phyloP scores from a whole-genome alignment of 192 early-diverging fungal genomes.

The Bifiguratus adelaidae region DNA sequence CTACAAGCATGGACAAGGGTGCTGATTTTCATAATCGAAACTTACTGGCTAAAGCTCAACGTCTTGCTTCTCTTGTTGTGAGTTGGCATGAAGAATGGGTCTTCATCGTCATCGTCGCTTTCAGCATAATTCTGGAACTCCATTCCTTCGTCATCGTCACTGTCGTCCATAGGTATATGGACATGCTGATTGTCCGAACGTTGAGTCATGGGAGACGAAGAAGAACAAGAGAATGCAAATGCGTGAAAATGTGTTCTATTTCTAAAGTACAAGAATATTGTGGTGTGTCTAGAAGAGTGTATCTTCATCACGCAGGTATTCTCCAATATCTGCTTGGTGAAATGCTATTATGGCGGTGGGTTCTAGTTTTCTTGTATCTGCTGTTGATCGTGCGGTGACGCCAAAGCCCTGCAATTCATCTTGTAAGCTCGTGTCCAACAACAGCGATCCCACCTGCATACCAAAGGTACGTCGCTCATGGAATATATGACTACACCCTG shows the following conservation, averaged over 20 bases:
- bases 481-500: conserved; percentile 92
- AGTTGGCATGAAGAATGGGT: conserved; percentile 23
- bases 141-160: conserved; percentile 16
- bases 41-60: conserved; percentile 13
- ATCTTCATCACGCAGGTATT: conserved; percentile 81
- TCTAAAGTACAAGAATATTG: too few relatives aligned
- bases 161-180: too few relatives aligned
- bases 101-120: conserved; percentile 28
- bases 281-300: conserved; percentile 46
- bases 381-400: conserved; percentile 87
- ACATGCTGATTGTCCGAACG: too few relatives aligned
- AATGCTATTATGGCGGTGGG: conserved; percentile 91
- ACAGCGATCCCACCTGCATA: conserved; percentile 5
- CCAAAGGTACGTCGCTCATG: conserved; percentile 87
- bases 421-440: neutral
- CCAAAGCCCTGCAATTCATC: conserved; percentile 70
- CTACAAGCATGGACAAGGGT: neutral
- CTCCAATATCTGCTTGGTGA: conserved; percentile 97
- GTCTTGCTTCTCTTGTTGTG: conserved; percentile 24
- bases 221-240: too few relatives aligned
- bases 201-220: too few relatives aligned
- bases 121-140: conserved; percentile 28
- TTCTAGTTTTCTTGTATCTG: conserved; percentile 85
- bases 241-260: too few relatives aligned
- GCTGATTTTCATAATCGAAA: neutral